Evolutionary conservation across 2,329 filamentous ascomycete species (phyloP).

Genomic region (Fusarium sulawesiense): DNA sequence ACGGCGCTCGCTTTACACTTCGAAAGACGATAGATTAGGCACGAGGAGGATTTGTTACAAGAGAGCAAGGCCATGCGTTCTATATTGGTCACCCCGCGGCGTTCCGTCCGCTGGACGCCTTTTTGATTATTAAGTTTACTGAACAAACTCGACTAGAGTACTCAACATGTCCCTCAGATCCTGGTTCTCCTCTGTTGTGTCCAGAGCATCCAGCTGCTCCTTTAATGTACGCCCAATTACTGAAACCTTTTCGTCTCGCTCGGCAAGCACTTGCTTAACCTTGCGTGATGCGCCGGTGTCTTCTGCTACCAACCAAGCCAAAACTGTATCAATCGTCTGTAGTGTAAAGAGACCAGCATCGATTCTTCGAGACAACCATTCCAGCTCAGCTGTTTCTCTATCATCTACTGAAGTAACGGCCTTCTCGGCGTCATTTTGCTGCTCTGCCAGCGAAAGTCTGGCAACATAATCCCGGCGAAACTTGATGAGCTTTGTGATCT

Average conservation of each 20-base stretch:
- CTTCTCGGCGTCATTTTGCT: conserved; percentile 57
- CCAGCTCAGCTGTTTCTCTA: conserved; percentile 69
- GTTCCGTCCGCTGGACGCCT: conserved; percentile 18
- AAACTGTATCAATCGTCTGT: conserved; percentile 83
- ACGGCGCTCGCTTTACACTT: conserved; percentile 23
- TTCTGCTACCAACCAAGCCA: conserved; percentile 93
- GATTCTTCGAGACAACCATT: conserved; percentile 79
- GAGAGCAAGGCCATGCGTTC: conserved; percentile 33
- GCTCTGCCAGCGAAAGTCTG: conserved; percentile 66
- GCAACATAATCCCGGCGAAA: conserved; percentile 77
- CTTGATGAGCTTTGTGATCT: conserved; percentile 77
- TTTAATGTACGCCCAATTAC: conserved; percentile 75
- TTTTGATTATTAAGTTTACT: conserved; percentile 47
- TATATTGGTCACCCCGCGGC: conserved; percentile 26
- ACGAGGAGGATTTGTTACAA: conserved; percentile 29
- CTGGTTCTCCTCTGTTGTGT: conserved; percentile 69
- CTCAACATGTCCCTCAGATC: conserved; percentile 67
- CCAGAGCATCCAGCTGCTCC: conserved; percentile 65
- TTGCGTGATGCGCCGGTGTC: conserved; percentile 78
- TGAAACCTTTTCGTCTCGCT: conserved; percentile 73
- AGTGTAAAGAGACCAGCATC: conserved; percentile 87
- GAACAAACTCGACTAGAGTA: conserved; percentile 63
- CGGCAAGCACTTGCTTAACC: conserved; percentile 72
- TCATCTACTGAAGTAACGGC: conserved; percentile 32
- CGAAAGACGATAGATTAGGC: conserved; percentile 16